These are phyloP conservation scores for Athelia psychrophila DNA, from an alignment of 1,284 basidiomycete species.

Conservation along the genomic window DNA sequence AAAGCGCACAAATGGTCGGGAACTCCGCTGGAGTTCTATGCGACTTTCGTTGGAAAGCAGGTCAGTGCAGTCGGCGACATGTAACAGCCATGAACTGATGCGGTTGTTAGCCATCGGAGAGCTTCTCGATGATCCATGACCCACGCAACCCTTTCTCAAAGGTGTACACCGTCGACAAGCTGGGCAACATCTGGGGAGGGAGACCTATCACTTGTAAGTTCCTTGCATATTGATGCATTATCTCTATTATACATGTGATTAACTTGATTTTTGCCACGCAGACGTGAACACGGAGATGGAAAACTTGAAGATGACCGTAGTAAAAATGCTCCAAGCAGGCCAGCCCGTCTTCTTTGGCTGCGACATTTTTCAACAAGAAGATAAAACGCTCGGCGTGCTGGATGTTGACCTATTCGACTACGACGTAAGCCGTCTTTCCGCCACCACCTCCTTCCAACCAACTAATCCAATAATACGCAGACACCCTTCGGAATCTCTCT, in stretches of 20 bases:
- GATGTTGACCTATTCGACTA: conserved; percentile 83
- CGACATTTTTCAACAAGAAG: conserved; percentile 93
- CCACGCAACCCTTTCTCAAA: conserved; percentile 86
- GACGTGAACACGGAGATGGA: conserved; percentile 76
- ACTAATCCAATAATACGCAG: too few species aligned
- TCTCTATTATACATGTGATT: conserved; percentile 27
- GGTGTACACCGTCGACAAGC: too few species aligned
- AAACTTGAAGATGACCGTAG: conserved; percentile 77
- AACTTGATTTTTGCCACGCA: conserved; percentile 97
- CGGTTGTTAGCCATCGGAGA: conserved; percentile 66
- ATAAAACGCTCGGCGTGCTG: conserved; percentile 76
- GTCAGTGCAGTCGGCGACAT: too few species aligned
- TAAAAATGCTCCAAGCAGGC: conserved; percentile 87
- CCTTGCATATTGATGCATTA: neutral
- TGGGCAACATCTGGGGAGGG: too few species aligned
- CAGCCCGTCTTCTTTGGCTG: conserved; percentile 95
- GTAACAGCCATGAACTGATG: too few species aligned
- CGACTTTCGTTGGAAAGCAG: too few species aligned
- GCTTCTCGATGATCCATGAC: conserved; percentile 93
- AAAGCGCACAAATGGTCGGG: too few species aligned
- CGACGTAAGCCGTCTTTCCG: conserved; percentile 44
- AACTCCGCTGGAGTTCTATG: too few species aligned
- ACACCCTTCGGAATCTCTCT: conserved; percentile 58
- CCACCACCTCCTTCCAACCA: conserved; percentile 7
- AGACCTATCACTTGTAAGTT: conserved; percentile 69